phyloP scores from a whole-genome alignment of 306 rosid genomes.

The Ziziphus jujuba region DNA sequence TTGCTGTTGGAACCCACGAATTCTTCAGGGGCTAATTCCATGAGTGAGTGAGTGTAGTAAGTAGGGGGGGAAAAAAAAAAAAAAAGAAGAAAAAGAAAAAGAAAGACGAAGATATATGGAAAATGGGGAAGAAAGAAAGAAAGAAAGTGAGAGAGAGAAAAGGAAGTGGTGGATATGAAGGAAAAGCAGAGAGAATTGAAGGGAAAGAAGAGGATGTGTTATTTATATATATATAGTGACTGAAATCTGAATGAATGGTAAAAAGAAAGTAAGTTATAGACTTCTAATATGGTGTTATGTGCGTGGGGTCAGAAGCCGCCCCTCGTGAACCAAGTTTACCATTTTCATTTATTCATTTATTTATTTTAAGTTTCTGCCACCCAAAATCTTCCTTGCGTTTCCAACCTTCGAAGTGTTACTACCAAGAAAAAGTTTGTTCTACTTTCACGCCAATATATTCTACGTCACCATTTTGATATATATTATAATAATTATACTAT shows the following conservation, averaged over 20 bases:
- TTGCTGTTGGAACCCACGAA: slow-evolving; percentile 24
- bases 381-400: slow-evolving; percentile 58
- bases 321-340: neutral
- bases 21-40: slow-evolving; percentile 45
- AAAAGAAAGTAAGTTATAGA: neutral
- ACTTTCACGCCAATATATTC: slow-evolving; percentile 34
- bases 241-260: too few species aligned
- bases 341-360: too few species aligned
- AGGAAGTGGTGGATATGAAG: too few species aligned
- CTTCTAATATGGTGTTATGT: neutral
- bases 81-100: too few species aligned
- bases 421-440: slow-evolving; percentile 40
- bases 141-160: too few species aligned
- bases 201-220: slow-evolving; percentile 15
- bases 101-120: neutral
- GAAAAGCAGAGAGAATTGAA: slow-evolving; percentile 9
- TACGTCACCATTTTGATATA: slow-evolving; percentile 13
- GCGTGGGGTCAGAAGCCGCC: slow-evolving; percentile 15
- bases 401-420: slow-evolving; percentile 59
- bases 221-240: slow-evolving; percentile 19
- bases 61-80: too few species aligned
- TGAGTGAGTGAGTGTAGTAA: slow-evolving; percentile 8
- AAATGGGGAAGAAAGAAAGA: slow-evolving; percentile 11
- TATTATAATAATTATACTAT: neutral
- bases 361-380: slow-evolving; percentile 32